Conservation (phyloP, 805 yeast genomes). For the Yamadazyma scolyti region DNA sequence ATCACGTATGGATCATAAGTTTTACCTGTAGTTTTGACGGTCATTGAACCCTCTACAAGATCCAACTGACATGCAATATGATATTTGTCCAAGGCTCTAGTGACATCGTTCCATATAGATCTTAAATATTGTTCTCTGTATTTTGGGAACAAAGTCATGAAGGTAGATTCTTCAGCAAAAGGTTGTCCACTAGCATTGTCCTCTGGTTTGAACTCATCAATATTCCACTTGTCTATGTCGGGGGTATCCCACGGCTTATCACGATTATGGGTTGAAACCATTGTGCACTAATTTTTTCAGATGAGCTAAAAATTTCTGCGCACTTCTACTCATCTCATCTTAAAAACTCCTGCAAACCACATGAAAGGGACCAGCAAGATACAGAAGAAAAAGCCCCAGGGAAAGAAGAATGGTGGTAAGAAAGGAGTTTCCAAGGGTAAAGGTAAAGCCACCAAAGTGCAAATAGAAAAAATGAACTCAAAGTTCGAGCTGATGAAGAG, state of each 20-base stretch:
- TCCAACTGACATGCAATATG: conserved; percentile 82
- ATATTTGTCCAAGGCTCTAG: conserved; percentile 68
- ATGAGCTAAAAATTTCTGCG: background rate
- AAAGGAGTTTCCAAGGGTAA: conserved; percentile 12
- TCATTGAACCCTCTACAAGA: conserved; percentile 95
- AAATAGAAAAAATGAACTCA: conserved; percentile 33
- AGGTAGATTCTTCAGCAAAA: conserved; percentile 93
- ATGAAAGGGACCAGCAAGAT: conserved; percentile 3
- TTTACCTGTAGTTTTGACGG: conserved; percentile 92
- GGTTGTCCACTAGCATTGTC: conserved; percentile 84
- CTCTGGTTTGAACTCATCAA: conserved; percentile 84
- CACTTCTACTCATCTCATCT: conserved; percentile 11
- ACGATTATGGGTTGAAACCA: conserved; percentile 91
- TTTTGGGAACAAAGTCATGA: conserved; percentile 93
- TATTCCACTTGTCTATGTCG: conserved; percentile 89
- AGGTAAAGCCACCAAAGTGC: conserved; percentile 28
- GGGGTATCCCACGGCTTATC: conserved; percentile 99
- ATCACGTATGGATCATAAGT: conserved; percentile 94
- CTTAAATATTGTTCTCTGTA: conserved; percentile 89
- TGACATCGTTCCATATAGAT: conserved; percentile 91
- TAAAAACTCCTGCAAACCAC: conserved; percentile 3
- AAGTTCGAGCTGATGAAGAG: conserved; percentile 19
- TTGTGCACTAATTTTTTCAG: conserved; percentile 32
- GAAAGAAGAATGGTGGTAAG: conserved; percentile 1
- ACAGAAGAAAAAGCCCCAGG: background rate